Conservation (phyloP, 179 eudicot species). For the Silene noctiflora region DNA sequence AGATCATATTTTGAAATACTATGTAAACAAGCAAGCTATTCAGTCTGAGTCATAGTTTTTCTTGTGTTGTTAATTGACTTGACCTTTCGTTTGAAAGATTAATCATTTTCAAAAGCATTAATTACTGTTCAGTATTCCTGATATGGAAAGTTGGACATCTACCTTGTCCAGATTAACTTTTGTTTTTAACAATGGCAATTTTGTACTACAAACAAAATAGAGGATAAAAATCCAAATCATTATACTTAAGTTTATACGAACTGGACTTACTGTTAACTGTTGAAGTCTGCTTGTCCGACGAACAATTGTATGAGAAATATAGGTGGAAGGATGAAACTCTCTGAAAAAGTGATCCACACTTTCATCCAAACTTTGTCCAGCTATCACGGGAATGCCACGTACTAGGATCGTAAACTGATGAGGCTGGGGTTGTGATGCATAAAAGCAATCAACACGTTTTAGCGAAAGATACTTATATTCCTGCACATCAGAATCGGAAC, state of each 20-base stretch:
- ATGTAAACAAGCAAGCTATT: not conserved
- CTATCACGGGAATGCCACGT: slow-evolving; percentile 58
- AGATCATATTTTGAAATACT: not conserved
- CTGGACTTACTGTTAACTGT: slow-evolving; percentile 51
- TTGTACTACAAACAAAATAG: not conserved
- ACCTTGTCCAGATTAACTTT: not conserved
- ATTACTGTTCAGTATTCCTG: not conserved
- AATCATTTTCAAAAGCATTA: not conserved
- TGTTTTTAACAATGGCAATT: not conserved
- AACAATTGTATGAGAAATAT: slow-evolving; percentile 67
- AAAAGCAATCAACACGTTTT: slow-evolving; percentile 56
- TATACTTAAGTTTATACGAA: not conserved
- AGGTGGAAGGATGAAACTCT: slow-evolving; percentile 63
- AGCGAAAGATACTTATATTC: slow-evolving; percentile 58
- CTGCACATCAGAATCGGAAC: slow-evolving; percentile 38
- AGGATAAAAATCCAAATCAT: not conserved
- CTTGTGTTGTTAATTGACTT: not conserved
- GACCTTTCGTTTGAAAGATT: not conserved
- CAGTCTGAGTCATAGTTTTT: not conserved
- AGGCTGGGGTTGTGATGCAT: slow-evolving; percentile 65
- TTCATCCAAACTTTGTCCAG: slow-evolving; percentile 51
- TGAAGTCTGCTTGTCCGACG: slow-evolving; percentile 59
- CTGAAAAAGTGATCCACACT: slow-evolving; percentile 60
- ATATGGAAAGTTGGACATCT: not conserved
- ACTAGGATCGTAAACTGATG: slow-evolving; percentile 67